Base-by-base conservation (phyloP, 306 rosid species). In the Castanea mollissima region DNA sequence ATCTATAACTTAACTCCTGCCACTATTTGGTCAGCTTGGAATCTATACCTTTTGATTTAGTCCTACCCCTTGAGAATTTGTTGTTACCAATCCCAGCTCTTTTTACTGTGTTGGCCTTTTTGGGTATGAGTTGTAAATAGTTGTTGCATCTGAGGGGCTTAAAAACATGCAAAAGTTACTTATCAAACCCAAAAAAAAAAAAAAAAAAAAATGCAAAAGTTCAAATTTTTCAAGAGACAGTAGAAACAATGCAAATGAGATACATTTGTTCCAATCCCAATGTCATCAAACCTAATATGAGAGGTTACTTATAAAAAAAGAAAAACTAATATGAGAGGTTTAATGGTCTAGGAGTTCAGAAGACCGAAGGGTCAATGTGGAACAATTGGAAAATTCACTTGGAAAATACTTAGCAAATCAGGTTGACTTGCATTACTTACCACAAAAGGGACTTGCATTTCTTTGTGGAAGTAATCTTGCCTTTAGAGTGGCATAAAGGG, bases 331-430 rank as follows among this genome's bases (percentile, higher is more conserved):
- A 32, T 32, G 5, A 18, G 23, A 65, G 71, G 12, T 32, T 34
- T 18, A 18, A 18, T 2, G 27, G 38, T 34, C 15, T 4, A 34
- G 5, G 21, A 20, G n/a, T 67, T 34, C 27, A 67, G 71, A 67
- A 67, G 71, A 67, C 15, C n/a, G 14, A 18, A 19, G 51, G 16
- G 51, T 67, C 49, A 67, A 34, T 67, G 72, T 4, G 23, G 46
- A 32, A 29, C 46, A 16, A 64, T 27, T 23, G 65, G 12, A 20
- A 59, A 10, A 23, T 29, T 31, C 20, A 31, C 44, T 64, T 16
- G 46, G 70, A 64, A 64, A 29, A 64, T 35, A 64, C 70, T 64
- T 31, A 64, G 70, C 25, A 59, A 59, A 59, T 59, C 65, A 59
- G 8, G 41, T 31, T 31, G 46, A 64, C 70, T 32, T 64, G 70